Evolutionary conservation across 176 grass and related monocot species (phyloP), one percentile per base, ranked within the genome.

Genomic region (Carex kokanica): DNA sequence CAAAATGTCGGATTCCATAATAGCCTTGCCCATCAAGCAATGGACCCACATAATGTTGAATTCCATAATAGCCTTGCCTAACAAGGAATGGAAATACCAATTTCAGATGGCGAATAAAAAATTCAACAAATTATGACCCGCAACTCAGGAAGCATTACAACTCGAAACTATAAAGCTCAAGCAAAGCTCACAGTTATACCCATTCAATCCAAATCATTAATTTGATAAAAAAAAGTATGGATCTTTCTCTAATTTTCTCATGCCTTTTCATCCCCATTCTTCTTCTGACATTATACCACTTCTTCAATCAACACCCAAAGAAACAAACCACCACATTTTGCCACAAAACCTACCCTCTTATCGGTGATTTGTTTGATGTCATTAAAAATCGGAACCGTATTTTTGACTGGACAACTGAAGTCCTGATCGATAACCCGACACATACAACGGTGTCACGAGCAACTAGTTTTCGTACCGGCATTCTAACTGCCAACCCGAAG

Each of bases 371-470:
- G 18, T 88, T 88, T 43, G 51, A 90, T 2, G 83, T 82, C 86
- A 0, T 92, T 70, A 83, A 86, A 81, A 92, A 95, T 57, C 84
- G 61, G 27, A 53, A 87, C 60, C 65, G 90, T 27, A 90, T 95
- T 73, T 90, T 95, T 15, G 86, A 92, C 0, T 92, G 84, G 88
- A 51, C 38, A 4, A 84, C 93, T 5, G 84, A 79, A 72, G 32
- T 90, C 65, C 40, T 90, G 14, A 40, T 72, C 38, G 40, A 29
- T 14, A 84, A 8, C 56, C 81, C 86, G 18, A 88, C 65, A 6
- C 73, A 67, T 9, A 64, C 85, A 3, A 64, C 66, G 38, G 25
- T 24, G 2, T 63, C 73, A 63, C 38, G 8, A 0, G 53, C 8
- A 32, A 79, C 11, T 3, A 56, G 67, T 9, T 65, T 73, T 32